Evolutionary conservation across 2,329 filamentous ascomycete species (phyloP), one percentile per base, ranked within the genome.

Genomic region (Fusarium lyarnte): DNA sequence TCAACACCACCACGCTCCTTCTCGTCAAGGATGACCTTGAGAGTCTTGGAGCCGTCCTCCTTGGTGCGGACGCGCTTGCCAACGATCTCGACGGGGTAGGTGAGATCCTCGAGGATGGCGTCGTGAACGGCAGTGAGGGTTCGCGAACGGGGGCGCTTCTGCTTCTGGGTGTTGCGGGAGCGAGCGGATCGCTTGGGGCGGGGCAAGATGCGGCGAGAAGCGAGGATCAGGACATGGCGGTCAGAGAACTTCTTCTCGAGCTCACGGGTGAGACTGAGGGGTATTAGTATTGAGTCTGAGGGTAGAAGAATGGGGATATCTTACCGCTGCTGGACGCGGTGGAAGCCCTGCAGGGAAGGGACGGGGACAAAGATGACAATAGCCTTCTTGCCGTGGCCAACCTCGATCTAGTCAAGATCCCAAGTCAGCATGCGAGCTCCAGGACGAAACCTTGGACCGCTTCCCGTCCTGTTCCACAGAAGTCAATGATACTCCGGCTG

Each of bases 171-270:
- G 88, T 95, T 95, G 90, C 96, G 95, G 79, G 93, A 94, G 89
- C 94, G 95, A 89, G 92, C 94, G 85, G 94, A 97, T 85, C 95
- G 95, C 94, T 98, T 98, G 86, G 96, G 96, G 86, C 95, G 94
- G 85, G 96, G 95, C 74, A 99, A 91, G 83, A 99, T 99, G 87
- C 96, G 96, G 91, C 96, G 96, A 83, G 95, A 97, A 81, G 96
- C 96, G 81, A 99, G 93, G 91, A 99, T 94, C 86, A 99, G 90
- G 86, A 99, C 96, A 87, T 99, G 96, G 87, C 96, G 96, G 91
- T 99, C 96, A 77, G 96, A 98, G 94, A 99, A 99, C 90, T 99
- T 99, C 94, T 99, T 99, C 93, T 99, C 96, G 84, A 99, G 95
- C 91, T 99, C 96, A 88, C 96, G 96, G 87, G 96, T 99, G 84